Evolutionary conservation across 257 asterid genomes (phyloP), one percentile per base, ranked within the genome.

Genomic region (Coffea canephora): DNA sequence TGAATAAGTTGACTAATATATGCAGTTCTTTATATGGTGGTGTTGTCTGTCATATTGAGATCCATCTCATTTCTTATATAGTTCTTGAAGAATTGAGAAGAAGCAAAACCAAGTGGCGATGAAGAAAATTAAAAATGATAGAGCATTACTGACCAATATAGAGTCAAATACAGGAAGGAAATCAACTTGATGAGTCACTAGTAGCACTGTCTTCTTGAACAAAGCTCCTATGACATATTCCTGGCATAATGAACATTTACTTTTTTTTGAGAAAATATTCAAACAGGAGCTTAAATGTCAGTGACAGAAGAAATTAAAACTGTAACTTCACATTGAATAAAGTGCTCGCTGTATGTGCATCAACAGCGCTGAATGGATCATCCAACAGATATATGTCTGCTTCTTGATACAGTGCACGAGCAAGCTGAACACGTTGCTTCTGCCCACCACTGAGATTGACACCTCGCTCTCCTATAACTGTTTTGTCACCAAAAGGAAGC

Each of bases 351-450:
- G 97, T 95, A 83, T 95, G 97, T 68, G 97, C 98, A 93, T 93
- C 98, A 39, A 95, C 97, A 67, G 96, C 97, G 84, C 98, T 95
- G 64, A 93, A 95, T 7, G 98, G 99, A 85, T 93, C 99, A 80
- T 95, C 99, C 69, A 93, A 92, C 68, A 93, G 80, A 82, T 91
- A 95, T 61, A 95, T 87, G 64, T 91, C 94, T 5, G 94, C 97
- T 80, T 95, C 94, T 78, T 95, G 97, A 80, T 90, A 93, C 9
- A 91, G 81, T 39, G 98, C 97, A 11, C 99, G 91, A 13, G 99
- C 98, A 79, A 95, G 91, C 84, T 94, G 98, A 79, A 93, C 87
- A 81, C 97, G 85, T 84, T 93, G 98, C 82, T 93, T 94, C 89
- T 91, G 97, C 25, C 97, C 98, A 31, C 96, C 98, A 61, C 99